Evolutionary conservation across 495 filamentous ascomycete species (phyloP).

Genomic region (Neurospora sp.): DNA sequence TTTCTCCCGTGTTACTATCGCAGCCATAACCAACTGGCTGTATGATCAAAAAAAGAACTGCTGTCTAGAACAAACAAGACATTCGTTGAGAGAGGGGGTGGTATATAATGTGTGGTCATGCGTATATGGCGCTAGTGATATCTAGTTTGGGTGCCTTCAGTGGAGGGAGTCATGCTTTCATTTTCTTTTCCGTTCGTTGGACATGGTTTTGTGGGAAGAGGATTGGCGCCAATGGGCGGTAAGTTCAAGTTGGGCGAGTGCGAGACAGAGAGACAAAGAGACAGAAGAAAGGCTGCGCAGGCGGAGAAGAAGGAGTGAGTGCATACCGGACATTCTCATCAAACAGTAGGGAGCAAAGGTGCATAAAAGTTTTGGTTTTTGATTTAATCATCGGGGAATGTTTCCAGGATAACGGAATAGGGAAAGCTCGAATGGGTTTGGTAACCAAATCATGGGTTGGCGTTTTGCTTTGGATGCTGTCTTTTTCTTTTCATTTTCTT

Average conservation of each 20-base stretch:
- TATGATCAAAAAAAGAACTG: conserved; percentile 17
- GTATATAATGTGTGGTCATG: not conserved
- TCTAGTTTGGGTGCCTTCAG: not conserved
- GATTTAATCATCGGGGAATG: not conserved
- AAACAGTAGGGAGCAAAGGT: not conserved
- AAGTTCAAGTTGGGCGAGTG: not conserved
- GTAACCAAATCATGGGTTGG: not conserved
- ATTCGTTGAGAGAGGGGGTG: not conserved
- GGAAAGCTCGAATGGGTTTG: not conserved
- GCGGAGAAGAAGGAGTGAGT: not conserved
- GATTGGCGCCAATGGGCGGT: not conserved
- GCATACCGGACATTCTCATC: not conserved
- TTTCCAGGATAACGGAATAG: not conserved
- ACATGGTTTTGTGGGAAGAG: not conserved
- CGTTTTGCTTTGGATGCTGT: not conserved
- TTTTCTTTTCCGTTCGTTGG: not conserved
- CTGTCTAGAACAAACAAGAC: conserved; percentile 2
- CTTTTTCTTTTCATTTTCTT: not conserved
- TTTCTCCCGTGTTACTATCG: conserved; percentile 43
- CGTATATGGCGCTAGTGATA: not conserved
- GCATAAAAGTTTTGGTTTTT: not conserved
- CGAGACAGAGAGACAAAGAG: not conserved
- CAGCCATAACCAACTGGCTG: conserved; percentile 37
- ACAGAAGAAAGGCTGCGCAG: not conserved
- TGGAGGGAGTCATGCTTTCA: not conserved